Percentiles rank a stretch among this genome's conserved stretches.
Evolutionary conservation across 2,329 filamentous ascomycete genomes (phyloP).

Genomic region (Purpureocillium takamizusanense): DNA sequence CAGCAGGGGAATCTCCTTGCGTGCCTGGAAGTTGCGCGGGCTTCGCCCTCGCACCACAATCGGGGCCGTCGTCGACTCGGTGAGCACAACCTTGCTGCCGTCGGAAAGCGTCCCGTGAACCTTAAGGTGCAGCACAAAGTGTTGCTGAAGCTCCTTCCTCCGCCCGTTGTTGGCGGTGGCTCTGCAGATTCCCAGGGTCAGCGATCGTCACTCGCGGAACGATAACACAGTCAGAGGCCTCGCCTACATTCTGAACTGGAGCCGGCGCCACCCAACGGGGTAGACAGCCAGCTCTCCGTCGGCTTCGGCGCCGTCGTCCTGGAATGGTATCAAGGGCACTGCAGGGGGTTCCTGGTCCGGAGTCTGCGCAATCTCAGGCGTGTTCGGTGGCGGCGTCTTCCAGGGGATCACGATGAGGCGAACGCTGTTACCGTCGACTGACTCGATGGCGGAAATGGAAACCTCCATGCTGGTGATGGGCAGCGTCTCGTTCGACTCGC

Average conservation of each 20-base stretch:
- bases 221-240: conserved; percentile 31
- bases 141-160: conserved; percentile 89
- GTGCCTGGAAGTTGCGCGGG: conserved; percentile 86
- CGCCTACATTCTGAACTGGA: conserved; percentile 77
- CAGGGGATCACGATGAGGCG: conserved; percentile 95
- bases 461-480: conserved; percentile 78
- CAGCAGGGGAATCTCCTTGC: conserved; percentile 84
- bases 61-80: conserved; percentile 77
- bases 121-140: conserved; percentile 85
- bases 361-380: conserved; percentile 53
- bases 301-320: conserved; percentile 46
- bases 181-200: conserved; percentile 28
- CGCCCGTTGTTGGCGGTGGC: conserved; percentile 95
- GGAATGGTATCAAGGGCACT: conserved; percentile 63
- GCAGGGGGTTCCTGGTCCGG: conserved; percentile 79
- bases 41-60: conserved; percentile 92
- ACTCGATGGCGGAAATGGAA: conserved; percentile 85
- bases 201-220: neutral
- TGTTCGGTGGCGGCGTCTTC: conserved; percentile 85
- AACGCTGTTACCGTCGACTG: conserved; percentile 83
- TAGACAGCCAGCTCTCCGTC: conserved; percentile 84
- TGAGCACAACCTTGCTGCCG: conserved; percentile 71
- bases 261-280: conserved; percentile 84
- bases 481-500: conserved; percentile 75
- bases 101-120: conserved; percentile 76